Conservation (phyloP, 192 early-diverging fungal species). For the Gigaspora rosea region DNA sequence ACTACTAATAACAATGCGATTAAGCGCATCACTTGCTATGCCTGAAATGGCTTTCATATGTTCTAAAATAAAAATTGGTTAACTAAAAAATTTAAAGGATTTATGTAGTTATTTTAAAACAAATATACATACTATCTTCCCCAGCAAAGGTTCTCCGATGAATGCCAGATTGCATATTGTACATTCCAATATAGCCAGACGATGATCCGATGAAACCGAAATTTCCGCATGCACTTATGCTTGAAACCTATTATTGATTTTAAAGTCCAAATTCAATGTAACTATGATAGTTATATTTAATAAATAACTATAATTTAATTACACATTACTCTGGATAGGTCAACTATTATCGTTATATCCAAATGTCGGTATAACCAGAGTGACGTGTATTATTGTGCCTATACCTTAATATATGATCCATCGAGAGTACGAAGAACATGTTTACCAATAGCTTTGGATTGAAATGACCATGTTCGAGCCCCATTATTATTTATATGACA, state of each 20-base stretch:
- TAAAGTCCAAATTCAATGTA: slow-evolving; percentile 14
- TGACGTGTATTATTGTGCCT: not conserved
- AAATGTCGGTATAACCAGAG: no score
- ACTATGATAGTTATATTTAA: not conserved
- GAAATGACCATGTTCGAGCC: slow-evolving; percentile 84
- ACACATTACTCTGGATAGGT: no score
- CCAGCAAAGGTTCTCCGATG: slow-evolving; percentile 69
- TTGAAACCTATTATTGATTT: slow-evolving; percentile 49
- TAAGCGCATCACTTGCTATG: slow-evolving; percentile 73
- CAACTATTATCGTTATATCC: no score
- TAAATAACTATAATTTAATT: not conserved
- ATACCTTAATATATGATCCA: slow-evolving; percentile 56
- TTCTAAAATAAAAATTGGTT: slow-evolving; percentile 35
- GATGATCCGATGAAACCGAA: slow-evolving; percentile 87
- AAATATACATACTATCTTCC: slow-evolving; percentile 34
- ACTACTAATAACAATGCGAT: slow-evolving; percentile 69
- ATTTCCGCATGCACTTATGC: slow-evolving; percentile 88
- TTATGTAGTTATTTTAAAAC: not conserved
- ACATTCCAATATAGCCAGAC: slow-evolving; percentile 81
- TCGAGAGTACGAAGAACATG: slow-evolving; percentile 67
- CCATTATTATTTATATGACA: slow-evolving; percentile 74
- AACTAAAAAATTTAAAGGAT: not conserved
- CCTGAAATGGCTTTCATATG: slow-evolving; percentile 85
- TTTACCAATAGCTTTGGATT: slow-evolving; percentile 74
- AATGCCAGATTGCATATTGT: slow-evolving; percentile 94